phyloP scores from a whole-genome alignment of 306 rosid genomes.

The Vigna radiata region DNA sequence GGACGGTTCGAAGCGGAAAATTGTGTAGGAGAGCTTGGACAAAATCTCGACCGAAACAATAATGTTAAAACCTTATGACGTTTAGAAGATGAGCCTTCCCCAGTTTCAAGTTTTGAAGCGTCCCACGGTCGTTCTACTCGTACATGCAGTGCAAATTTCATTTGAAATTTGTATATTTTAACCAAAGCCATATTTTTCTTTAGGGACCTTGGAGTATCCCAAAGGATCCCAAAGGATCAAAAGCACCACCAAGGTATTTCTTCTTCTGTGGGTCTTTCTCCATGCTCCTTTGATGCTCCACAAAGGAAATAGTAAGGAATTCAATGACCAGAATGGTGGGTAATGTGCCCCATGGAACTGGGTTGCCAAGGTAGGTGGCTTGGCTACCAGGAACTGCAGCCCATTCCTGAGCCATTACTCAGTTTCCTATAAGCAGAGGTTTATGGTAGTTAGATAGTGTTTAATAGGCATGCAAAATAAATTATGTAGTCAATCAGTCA shows the following conservation, averaged over 20 bases:
- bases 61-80: too few species aligned
- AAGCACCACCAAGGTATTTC: conserved; percentile 99
- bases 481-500: neutral
- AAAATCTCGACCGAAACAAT: too few species aligned
- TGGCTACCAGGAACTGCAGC: conserved; percentile 94
- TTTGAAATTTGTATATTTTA: too few species aligned
- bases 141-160: too few species aligned
- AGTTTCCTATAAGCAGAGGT: conserved; percentile 57
- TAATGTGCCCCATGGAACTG: conserved; percentile 98
- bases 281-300: conserved; percentile 97
- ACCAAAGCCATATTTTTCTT: too few species aligned
- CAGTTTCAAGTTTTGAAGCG: too few species aligned
- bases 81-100: too few species aligned
- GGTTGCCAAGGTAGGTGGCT: conserved; percentile 95
- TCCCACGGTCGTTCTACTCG: too few species aligned
- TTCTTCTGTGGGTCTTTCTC: conserved; percentile 72
- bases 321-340: conserved; percentile 93
- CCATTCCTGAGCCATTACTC: conserved; percentile 98
- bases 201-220: conserved; percentile 96
- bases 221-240: conserved; percentile 97
- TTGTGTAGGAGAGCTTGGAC: too few species aligned
- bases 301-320: conserved; percentile 85
- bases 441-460: too few species aligned
- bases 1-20: too few species aligned
- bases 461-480: too few species aligned